Evolutionary conservation across 352 stramenopile species (phyloP), one percentile per base, ranked within the genome.

Genomic region (Pythium dissotocum): DNA sequence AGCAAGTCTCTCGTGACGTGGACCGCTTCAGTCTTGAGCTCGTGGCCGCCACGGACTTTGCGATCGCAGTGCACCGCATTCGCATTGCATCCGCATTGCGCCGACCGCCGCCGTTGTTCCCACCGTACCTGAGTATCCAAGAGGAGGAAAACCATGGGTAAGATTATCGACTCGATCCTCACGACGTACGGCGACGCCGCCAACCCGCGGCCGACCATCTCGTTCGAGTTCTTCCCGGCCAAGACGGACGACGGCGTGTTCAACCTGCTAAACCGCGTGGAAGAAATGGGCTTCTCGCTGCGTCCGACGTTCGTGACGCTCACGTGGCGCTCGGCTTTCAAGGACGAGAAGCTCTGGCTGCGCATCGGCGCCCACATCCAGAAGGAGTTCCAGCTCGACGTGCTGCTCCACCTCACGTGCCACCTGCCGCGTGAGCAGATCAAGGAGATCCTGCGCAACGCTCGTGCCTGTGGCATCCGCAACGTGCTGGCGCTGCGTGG

Each of bases 401-500:
- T 94, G 55, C 67, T 94, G 69, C 76, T 94, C 55, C 86, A 94
- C 55, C 72, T 94, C 8, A 94, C 86, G 61, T 94, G 84, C 59
- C 86, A 94, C 59, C 68, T 94, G 66, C 82, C 84, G 32, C 78
- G 74, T 30, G 84, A 91, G 12, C 42, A 89, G 54, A 73, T 93
- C 65, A 85, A 85, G 67, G 60, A 77, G 18, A 83, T 94, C 52
- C 72, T 94, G 24, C 71, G 79, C 60, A 87, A 88, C 59, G 86
- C 85, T 13, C 84, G 83, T 21, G 82, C 81, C 32, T 83, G 82
- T 1, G 86, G 97, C 21, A 99, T 99, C 77, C 87, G 87, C 55
- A 99, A 99, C 83, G 99, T 99, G 75, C 80, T 99, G 28, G 98
- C 97, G 21, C 77, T 99, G 57, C 92, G 98, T 48, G 98, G 98